Conservation (phyloP, 2,329 filamentous ascomycete species). For the Trichoderma gracile region DNA sequence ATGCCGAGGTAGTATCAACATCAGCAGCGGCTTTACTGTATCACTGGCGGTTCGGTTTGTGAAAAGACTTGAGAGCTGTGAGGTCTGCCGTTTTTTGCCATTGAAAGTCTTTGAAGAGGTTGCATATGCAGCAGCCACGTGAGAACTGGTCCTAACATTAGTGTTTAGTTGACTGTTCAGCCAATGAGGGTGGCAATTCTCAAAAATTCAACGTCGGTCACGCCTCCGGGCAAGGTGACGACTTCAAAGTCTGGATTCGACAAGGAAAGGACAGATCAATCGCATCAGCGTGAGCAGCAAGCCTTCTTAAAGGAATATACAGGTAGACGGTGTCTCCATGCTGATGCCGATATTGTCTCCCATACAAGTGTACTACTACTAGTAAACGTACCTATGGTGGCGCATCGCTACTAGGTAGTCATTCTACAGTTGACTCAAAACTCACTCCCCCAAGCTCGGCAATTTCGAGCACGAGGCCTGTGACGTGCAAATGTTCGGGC, state of each 20-base stretch:
- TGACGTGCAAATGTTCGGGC: background rate
- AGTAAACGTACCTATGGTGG: background rate
- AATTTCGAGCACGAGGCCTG: background rate
- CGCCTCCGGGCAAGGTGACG: background rate
- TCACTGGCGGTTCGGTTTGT: background rate
- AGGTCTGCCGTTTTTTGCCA: background rate
- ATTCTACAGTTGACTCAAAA: background rate
- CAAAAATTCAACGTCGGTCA: background rate
- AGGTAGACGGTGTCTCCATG: too few relatives aligned
- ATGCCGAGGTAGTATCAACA: too few relatives aligned
- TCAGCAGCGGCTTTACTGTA: background rate
- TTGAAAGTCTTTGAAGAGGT: background rate
- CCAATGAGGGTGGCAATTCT: conserved; percentile 6
- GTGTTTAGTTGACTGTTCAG: background rate
- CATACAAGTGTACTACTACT: background rate
- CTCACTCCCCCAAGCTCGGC: background rate
- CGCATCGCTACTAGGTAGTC: background rate
- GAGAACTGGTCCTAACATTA: background rate
- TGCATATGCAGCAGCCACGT: background rate
- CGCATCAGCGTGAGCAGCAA: too few relatives aligned
- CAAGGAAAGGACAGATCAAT: too few relatives aligned
- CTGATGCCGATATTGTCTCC: too few relatives aligned
- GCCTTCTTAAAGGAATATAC: too few relatives aligned
- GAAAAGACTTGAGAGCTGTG: background rate
- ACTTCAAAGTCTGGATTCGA: background rate